Percentiles rank a stretch among this genome's conserved stretches.
Evolutionary conservation across 2,329 filamentous ascomycete genomes (phyloP).

Genomic region (Xylaria sp.): DNA sequence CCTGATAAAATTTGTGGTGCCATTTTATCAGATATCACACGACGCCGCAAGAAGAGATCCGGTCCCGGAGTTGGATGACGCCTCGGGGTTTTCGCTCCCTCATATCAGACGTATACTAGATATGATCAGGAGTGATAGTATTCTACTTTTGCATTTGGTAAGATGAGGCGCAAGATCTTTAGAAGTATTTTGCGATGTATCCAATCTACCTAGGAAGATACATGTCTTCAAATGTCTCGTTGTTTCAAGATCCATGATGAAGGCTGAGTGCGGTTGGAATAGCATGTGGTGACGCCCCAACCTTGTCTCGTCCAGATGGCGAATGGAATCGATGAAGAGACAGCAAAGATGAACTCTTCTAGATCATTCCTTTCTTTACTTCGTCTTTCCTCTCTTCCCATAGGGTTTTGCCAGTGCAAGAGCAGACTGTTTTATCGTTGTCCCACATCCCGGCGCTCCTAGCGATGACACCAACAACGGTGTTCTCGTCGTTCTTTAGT

Average conservation of each 20-base stretch:
- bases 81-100: constrained; percentile 1
- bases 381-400: constrained; percentile 97
- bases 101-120: constrained; percentile 1
- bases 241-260: background rate
- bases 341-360: constrained; percentile 46
- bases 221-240: constrained; percentile 18
- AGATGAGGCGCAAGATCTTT: constrained; percentile 10
- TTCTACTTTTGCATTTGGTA: constrained; percentile 12
- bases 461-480: constrained; percentile 91
- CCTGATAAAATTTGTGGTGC: constrained; percentile 35
- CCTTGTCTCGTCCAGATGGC: constrained; percentile 4
- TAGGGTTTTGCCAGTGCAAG: constrained; percentile 95
- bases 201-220: constrained; percentile 25
- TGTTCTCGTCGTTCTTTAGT: constrained; percentile 81
- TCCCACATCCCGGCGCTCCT: constrained; percentile 98
- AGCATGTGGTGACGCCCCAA: background rate
- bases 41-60: constrained; percentile 21
- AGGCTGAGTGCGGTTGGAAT: constrained; percentile 9
- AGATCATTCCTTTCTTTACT: constrained; percentile 90
- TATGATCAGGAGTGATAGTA: background rate
- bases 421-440: constrained; percentile 98
- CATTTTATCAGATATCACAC: constrained; percentile 36
- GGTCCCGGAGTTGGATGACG: constrained; percentile 7
- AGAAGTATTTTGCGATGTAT: constrained; percentile 19
- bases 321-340: background rate